These are phyloP conservation scores for Galerina sulciceps DNA, from an alignment of 768 basidiomycete species.

Conservation along the genomic window DNA sequence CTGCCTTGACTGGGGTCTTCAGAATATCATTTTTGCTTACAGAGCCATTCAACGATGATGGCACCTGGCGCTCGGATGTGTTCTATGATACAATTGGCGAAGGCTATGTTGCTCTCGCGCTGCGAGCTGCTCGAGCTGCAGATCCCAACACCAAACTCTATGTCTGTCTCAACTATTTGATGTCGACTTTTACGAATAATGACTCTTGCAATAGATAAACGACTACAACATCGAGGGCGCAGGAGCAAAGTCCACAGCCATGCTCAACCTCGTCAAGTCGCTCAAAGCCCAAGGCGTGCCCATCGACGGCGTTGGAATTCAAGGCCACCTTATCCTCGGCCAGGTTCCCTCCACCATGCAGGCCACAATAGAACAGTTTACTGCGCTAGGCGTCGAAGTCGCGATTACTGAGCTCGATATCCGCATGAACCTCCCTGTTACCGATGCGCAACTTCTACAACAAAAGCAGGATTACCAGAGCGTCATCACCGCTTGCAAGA, in stretches of 20 bases:
- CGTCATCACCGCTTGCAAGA: conserved; percentile 58
- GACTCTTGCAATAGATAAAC: conserved; percentile 31
- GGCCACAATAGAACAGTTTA: conserved; percentile 53
- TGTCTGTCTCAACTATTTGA: conserved; percentile 28
- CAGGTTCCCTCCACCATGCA: conserved; percentile 52
- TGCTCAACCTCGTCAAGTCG: conserved; percentile 53
- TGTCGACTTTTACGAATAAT: background rate
- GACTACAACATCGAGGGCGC: conserved; percentile 47
- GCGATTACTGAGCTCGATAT: conserved; percentile 74
- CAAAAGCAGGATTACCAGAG: conserved; percentile 62
- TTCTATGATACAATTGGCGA: conserved; percentile 57
- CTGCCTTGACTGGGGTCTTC: conserved; percentile 2
- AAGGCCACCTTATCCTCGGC: conserved; percentile 65
- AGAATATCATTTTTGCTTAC: background rate
- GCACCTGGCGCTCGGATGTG: conserved; percentile 54
- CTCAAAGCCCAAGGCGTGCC: conserved; percentile 53
- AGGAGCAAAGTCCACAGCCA: conserved; percentile 58
- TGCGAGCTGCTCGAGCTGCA: conserved; percentile 54
- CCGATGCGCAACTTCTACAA: conserved; percentile 50
- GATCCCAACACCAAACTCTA: conserved; percentile 63
- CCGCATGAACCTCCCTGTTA: conserved; percentile 59
- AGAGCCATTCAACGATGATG: conserved; percentile 66
- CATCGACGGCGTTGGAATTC: conserved; percentile 65
- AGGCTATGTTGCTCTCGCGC: conserved; percentile 54
- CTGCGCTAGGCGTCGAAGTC: conserved; percentile 65